Evolutionary conservation across 2,329 filamentous ascomycete species (phyloP), one percentile per base, ranked within the genome.

Genomic region (Gliomastix tumulicola): DNA sequence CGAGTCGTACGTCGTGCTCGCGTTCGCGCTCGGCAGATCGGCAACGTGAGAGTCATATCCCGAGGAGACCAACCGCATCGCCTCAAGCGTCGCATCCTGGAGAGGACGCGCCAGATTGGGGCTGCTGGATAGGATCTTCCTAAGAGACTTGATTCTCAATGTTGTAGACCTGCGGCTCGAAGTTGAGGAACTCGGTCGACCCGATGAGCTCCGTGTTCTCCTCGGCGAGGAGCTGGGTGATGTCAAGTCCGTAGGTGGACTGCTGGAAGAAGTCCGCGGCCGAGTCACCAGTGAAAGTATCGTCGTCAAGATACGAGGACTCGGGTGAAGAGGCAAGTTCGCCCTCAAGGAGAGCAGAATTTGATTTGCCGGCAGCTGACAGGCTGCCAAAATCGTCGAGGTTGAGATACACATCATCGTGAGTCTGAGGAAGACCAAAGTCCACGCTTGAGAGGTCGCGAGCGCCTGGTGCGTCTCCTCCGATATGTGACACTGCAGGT

Each of bases 401-500:
- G 73, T 81, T 67, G 77, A 76, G 65, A 71, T 74, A 61, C 79
- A 66, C 59, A 78, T 69, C 58, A 71, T 71, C 58, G 68, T 72
- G 57, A 77, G 68, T 55, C n/a, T n/a, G n/a, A n/a, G 74, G 71
- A 62, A 65, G 48, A 54, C 55, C 56, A 55, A 51, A 44, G 44
- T 53, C 45, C 39, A 55, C 52, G 60, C 65, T 57, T 53, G 66
- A 47, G 61, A 66, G 50, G 54, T 56, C 56, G 47, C 54, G 56
- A 62, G 68, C 51, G 61, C 59, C 59, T 57, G 61, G 54, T 66
- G 62, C 62, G 66, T 69, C 65, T 74, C 75, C 72, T 69, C 77
- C 84, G 85, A 90, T 82, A 79, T 89, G 90, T 82, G 92, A 97
- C 92, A 98, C 92, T 84, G 92, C 92, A 94, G 92, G 92, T 95